Conservation (phyloP, 805 yeast genomes). For the Lipomyces mesembrius region DNA sequence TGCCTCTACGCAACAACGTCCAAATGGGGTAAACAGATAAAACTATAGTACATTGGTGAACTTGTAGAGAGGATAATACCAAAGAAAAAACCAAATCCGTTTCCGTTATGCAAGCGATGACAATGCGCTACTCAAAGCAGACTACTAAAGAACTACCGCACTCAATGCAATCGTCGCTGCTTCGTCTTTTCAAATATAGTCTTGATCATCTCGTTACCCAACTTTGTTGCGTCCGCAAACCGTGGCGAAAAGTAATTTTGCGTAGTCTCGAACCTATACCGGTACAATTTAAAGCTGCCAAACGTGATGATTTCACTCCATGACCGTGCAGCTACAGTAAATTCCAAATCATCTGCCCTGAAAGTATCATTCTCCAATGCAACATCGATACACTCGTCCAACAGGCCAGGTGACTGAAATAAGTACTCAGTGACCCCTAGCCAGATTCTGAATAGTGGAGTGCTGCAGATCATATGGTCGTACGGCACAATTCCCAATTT, state of each 20-base stretch:
- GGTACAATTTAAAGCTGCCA: conserved; percentile 76
- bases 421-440: conserved; percentile 92
- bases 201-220: conserved; percentile 93
- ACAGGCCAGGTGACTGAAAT: conserved; percentile 78
- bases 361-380: conserved; percentile 69
- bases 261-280: conserved; percentile 71
- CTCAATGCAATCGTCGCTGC: conserved; percentile 8
- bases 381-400: conserved; percentile 80
- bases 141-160: not conserved
- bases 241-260: conserved; percentile 84
- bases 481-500: conserved; percentile 85
- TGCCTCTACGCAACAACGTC: too few relatives aligned
- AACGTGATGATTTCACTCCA: conserved; percentile 84
- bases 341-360: conserved; percentile 88
- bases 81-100: not conserved
- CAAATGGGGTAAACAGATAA: not conserved
- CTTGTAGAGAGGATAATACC: not conserved
- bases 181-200: conserved; percentile 59
- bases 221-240: conserved; percentile 82
- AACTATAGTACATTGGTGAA: not conserved
- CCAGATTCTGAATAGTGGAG: conserved; percentile 90
- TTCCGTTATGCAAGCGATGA: not conserved
- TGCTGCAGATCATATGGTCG: conserved; percentile 95
- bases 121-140: not conserved
- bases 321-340: conserved; percentile 83